Percentiles rank a stretch among this genome's conserved stretches.
Evolutionary conservation across 1,139 yeast species (phyloP).

Genomic region (Candida sanyaensis): DNA sequence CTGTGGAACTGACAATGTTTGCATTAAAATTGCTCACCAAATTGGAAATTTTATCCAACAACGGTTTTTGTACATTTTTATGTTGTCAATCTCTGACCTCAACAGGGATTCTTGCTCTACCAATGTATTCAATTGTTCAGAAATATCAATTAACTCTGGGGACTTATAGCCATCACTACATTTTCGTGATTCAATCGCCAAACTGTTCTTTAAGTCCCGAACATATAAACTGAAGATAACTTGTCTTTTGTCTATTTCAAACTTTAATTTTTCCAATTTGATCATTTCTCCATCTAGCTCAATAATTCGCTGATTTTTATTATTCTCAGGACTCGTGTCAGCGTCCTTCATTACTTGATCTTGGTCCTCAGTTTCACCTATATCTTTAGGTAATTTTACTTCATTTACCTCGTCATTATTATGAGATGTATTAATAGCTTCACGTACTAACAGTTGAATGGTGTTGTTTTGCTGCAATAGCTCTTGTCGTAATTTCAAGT

Average conservation of each 20-base stretch:
- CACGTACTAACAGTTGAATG: background rate
- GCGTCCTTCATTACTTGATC: background rate
- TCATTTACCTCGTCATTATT: background rate
- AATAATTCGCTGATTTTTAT: background rate
- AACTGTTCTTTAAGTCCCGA: conserved; percentile 20
- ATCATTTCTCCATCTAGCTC: conserved; percentile 8
- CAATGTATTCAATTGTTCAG: conserved; percentile 22
- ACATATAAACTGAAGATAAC: conserved; percentile 30
- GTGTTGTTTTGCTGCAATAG: conserved; percentile 22
- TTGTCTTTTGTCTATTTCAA: conserved; percentile 30
- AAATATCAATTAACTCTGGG: conserved; percentile 17
- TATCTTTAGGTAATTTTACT: background rate
- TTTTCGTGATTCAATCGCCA: conserved; percentile 19
- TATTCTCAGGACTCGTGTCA: background rate
- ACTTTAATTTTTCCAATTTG: conserved; percentile 21
- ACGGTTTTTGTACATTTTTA: conserved; percentile 37
- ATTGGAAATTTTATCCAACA: conserved; percentile 34
- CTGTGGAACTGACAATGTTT: conserved; percentile 14
- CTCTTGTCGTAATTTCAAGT: conserved; percentile 37
- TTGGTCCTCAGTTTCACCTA: background rate
- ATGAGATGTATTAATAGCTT: background rate
- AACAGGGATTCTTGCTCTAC: conserved; percentile 19
- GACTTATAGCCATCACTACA: conserved; percentile 22
- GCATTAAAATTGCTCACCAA: conserved; percentile 28
- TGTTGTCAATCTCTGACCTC: conserved; percentile 25